A percentile compares a stretch with the other conserved stretches of the same genome.
Evolutionary conservation across 805 yeast genomes (phyloP).

Genomic region (Saccharomycopsis babjevae): DNA sequence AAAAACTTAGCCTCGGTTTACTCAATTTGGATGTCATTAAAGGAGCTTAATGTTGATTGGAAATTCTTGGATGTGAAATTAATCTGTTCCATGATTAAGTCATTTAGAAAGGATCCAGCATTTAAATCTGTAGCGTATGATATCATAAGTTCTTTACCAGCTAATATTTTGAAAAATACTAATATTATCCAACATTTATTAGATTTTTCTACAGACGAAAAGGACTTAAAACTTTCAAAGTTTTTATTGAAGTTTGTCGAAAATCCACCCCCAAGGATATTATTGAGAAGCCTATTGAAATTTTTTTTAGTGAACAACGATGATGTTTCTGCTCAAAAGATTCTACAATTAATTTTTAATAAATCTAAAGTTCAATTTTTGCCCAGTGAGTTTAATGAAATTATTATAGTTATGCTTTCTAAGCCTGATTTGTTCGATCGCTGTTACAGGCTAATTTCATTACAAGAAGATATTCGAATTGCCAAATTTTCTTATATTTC

Average conservation of each 20-base stretch:
- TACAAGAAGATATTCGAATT: not conserved
- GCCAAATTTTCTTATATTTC: not conserved
- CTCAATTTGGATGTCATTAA: conserved; percentile 4
- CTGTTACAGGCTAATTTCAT: conserved; percentile 5
- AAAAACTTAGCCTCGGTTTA: conserved; percentile 10
- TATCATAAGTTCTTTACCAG: conserved; percentile 1
- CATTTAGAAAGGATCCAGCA: conserved; percentile 1
- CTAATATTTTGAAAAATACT: not conserved
- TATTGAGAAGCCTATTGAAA: conserved; percentile 1
- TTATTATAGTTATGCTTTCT: conserved; percentile 2
- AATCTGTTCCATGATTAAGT: not conserved
- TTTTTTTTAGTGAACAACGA: conserved; percentile 6
- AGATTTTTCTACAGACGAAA: conserved; percentile 3
- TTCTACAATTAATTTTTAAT: conserved; percentile 1
- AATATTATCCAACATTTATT: not conserved
- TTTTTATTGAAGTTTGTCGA: not conserved
- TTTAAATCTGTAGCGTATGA: conserved; percentile 7
- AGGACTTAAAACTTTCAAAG: conserved; percentile 4
- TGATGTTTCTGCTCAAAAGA: conserved; percentile 4
- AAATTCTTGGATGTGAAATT: not conserved
- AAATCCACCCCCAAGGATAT: not conserved
- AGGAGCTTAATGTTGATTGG: conserved; percentile 2
- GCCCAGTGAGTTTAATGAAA: conserved; percentile 8
- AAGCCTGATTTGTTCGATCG: conserved; percentile 3
- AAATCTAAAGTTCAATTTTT: not conserved